Percentiles rank a stretch among this genome's conserved stretches.
Evolutionary conservation across 1,139 yeast genomes (phyloP).

Genomic region (Taphrina communis): DNA sequence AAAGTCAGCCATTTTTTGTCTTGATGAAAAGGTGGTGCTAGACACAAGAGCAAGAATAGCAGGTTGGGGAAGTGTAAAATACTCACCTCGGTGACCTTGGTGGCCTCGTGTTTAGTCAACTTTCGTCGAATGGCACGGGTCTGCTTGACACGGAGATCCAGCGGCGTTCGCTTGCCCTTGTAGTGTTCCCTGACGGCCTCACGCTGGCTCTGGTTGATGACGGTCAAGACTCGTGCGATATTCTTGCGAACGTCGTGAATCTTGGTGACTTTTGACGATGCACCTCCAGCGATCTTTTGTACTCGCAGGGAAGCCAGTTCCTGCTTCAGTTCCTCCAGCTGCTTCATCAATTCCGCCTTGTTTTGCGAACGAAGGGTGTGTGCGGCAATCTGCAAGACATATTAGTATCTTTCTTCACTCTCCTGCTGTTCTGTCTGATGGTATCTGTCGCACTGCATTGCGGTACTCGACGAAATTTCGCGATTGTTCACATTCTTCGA

Average conservation of each 20-base stretch:
- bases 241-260: constrained; percentile 86
- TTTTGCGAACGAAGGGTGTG: constrained; percentile 97
- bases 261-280: constrained; percentile 81
- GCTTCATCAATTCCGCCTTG: constrained; percentile 93
- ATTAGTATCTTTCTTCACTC: not conserved
- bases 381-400: constrained; percentile 42
- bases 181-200: constrained; percentile 92
- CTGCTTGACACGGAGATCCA: constrained; percentile 99
- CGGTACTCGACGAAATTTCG: not conserved
- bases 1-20: not conserved
- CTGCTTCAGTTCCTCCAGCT: constrained; percentile 94
- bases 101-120: constrained; percentile 90
- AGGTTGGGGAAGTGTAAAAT: not conserved
- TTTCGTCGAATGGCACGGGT: constrained; percentile 99
- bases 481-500: too few species aligned
- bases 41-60: constrained; percentile 36
- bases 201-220: constrained; percentile 97
- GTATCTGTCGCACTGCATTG: constrained; percentile 1
- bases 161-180: constrained; percentile 94
- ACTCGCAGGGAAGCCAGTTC: constrained; percentile 96
- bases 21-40: constrained; percentile 4
- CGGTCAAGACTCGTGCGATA: constrained; percentile 97
- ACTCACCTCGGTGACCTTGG: constrained; percentile 82
- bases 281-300: constrained; percentile 80
- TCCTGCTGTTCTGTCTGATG: not conserved